These are phyloP conservation scores for Aspergillus intermedius DNA, from an alignment of 2,329 filamentous ascomycete genomes.

Conservation along the genomic window DNA sequence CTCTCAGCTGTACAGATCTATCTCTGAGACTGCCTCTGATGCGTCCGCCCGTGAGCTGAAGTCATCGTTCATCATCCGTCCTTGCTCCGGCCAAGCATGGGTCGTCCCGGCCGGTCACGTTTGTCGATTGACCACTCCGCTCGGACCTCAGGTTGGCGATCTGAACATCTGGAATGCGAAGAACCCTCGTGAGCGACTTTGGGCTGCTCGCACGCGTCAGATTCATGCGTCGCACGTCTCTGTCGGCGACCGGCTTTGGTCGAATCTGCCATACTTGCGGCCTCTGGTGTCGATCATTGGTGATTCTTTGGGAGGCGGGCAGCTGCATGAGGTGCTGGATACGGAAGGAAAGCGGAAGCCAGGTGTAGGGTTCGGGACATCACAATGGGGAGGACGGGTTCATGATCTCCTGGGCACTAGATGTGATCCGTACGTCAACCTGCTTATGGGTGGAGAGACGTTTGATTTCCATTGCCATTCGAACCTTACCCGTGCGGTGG, in stretches of 20 bases:
- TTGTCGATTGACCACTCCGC: constrained; percentile 66
- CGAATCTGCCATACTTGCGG: constrained; percentile 66
- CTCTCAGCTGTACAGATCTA: constrained; percentile 29
- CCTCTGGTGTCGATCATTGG: constrained; percentile 64
- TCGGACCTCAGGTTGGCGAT: constrained; percentile 75
- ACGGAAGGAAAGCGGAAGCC: constrained; percentile 27
- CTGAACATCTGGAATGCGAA: constrained; percentile 73
- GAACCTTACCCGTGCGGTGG: constrained; percentile 67
- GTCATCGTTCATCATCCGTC: constrained; percentile 57
- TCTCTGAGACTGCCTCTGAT: constrained; percentile 29
- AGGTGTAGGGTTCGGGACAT: constrained; percentile 36
- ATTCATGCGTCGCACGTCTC: constrained; percentile 70
- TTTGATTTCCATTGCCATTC: constrained; percentile 83
- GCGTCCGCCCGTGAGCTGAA: constrained; percentile 23
- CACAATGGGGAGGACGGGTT: constrained; percentile 56
- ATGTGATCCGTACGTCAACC: constrained; percentile 79
- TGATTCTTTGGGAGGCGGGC: constrained; percentile 53
- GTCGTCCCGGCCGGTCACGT: constrained; percentile 61
- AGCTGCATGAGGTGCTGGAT: constrained; percentile 30
- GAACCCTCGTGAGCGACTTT: constrained; percentile 75
- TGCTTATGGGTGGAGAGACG: constrained; percentile 60
- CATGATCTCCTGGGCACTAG: constrained; percentile 78
- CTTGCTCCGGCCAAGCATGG: constrained; percentile 69
- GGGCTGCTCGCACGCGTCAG: constrained; percentile 72
- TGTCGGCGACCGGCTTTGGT: constrained; percentile 70